Percentiles rank a stretch among this genome's conserved stretches.
Conservation (phyloP, 768 basidiomycete species). For the Suillus cothurnatus region DNA sequence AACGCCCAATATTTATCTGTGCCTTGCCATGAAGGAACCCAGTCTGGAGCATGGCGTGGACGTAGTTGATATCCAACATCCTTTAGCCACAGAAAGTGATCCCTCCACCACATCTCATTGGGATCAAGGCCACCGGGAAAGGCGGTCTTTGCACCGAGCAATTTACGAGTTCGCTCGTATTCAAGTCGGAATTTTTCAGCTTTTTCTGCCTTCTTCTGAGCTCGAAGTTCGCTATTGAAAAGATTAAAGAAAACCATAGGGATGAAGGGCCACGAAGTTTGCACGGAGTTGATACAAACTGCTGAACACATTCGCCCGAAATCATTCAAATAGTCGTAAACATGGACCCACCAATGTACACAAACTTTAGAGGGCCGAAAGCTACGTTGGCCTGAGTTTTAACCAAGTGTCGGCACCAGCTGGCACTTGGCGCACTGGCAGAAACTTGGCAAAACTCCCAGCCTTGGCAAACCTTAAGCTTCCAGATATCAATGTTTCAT, state of each 20-base stretch:
- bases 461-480: too few species aligned
- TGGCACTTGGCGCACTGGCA: too few species aligned
- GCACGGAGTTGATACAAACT: too few species aligned
- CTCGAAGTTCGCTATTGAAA: not conserved
- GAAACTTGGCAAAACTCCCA: too few species aligned
- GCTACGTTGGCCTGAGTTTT: too few species aligned
- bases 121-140: not conserved
- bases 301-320: not conserved
- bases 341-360: not conserved
- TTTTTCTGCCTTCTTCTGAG: not conserved
- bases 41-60: conserved; percentile 33
- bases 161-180: not conserved
- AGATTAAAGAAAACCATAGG: not conserved
- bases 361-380: too few species aligned
- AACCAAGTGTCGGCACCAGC: too few species aligned
- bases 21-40: conserved; percentile 38
- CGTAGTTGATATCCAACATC: conserved; percentile 31
- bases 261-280: not conserved
- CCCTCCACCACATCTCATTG: conserved; percentile 14
- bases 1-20: not conserved
- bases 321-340: not conserved
- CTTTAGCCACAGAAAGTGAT: conserved; percentile 32
- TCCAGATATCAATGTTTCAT: too few species aligned
- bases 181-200: not conserved
- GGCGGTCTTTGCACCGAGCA: not conserved